These are phyloP conservation scores for Fusarium nygamai DNA, from an alignment of 2,329 filamentous ascomycete species.

Conservation along the genomic window DNA sequence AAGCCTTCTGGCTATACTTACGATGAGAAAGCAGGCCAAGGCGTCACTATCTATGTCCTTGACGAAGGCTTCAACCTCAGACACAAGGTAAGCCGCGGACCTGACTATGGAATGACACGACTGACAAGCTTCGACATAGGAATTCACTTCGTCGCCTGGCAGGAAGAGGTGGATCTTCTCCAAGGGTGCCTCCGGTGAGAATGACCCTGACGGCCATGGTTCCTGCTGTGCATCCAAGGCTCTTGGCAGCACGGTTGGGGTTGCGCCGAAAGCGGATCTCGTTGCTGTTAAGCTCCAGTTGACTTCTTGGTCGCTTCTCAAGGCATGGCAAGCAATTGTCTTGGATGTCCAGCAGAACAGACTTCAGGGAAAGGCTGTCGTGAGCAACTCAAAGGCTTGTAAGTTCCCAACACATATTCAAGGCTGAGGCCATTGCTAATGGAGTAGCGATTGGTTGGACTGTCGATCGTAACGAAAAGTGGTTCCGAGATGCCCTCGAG, in stretches of 20 bases:
- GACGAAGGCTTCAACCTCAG: not conserved
- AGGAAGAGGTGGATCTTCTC: not conserved
- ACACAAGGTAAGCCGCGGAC: not conserved
- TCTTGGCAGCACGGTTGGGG: not conserved
- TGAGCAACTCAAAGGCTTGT: not conserved
- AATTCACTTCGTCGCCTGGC: not conserved
- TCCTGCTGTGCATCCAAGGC: not conserved
- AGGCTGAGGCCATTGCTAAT: accelerated
- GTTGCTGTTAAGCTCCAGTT: not conserved
- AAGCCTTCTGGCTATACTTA: not conserved
- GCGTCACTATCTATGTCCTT: not conserved
- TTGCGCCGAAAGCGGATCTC: not conserved
- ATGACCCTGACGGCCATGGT: not conserved
- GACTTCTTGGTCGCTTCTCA: not conserved
- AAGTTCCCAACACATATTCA: not conserved
- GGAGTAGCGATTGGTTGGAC: not conserved
- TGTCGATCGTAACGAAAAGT: not conserved
- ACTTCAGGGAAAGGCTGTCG: not conserved
- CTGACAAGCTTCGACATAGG: not conserved
- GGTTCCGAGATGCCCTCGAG: not conserved
- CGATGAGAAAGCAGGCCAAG: not conserved
- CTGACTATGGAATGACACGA: no score
- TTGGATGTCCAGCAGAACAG: not conserved
- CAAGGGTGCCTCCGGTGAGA: not conserved
- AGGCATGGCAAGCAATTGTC: not conserved